Base-by-base conservation (phyloP, 352 stramenopile species). In the Phytopythium litorale region DNA sequence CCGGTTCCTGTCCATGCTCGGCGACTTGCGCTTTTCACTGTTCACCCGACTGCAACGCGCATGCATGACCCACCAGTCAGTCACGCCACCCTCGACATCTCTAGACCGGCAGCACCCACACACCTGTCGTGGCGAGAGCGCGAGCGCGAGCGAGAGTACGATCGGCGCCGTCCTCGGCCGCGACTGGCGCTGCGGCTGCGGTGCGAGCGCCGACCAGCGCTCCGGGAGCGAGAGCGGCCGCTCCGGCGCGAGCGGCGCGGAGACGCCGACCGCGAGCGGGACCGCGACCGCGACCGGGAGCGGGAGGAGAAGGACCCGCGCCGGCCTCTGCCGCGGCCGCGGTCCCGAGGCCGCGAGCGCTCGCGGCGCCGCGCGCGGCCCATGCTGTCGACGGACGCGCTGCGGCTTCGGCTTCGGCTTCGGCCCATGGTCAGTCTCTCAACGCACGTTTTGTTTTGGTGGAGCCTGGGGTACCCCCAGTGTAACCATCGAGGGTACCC, bases 301-400 rank as follows among this genome's bases (percentile, higher is more conserved):
- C 60, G 40, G 16, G 58, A 59, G 50, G 70, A 69, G 16, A 63
- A 70, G 19, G 61, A 56, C 7, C 64, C 28, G 1, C 66, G 63
- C 19, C 67, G 60, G 1, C 60, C 48, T 32, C 66, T 58, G 40
- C 45, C 18, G 33, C 58, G 21, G 13, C 49, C 56, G 40, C 67
- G 68, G 21, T 52, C 67, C 28, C 60, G 56, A 19, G 57, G 54
- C 25, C 63, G 58, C 32, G 61, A 23, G 35, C 32, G 54, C 35
- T 52, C 56, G 49, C 65, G 66, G 38, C 64, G 71, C 50, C 60
- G 56, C 28, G 64, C 60, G 19, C 79, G 79, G 16, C 84, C 84
- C 53, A 89, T 70, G 60, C 76, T 89, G 70, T 92, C 84, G 30
- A 89, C 56, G 23, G 84, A 92, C 23, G 58, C 62, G 60, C 83